Evolutionary conservation across 2,329 filamentous ascomycete species (phyloP), one percentile per base, ranked within the genome.

Genomic region (Diaporthe sp.): DNA sequence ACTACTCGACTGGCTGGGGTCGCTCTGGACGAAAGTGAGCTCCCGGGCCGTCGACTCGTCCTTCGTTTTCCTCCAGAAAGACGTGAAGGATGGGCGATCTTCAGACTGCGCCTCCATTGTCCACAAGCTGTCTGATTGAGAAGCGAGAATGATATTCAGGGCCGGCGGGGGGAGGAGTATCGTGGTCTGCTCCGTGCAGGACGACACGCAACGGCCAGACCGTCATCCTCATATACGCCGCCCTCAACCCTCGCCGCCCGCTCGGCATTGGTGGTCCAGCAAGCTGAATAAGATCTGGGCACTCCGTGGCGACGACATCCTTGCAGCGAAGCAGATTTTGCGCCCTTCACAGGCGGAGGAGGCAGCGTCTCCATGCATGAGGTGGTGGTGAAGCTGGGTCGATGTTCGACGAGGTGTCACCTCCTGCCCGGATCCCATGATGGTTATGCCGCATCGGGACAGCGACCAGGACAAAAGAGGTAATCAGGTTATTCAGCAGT

Each of bases 11-110:
- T 78, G 77, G 32, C 79, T 77, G 7, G 76, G 78, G 30, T 78
- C 78, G 51, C 79, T 81, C 55, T 80, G 78, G 44, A 85, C 82
- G 61, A 86, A 85, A 2, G 79, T 83, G 72, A 84, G 79, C 71
- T 77, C 80, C 72, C 79, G 81, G 55, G 77, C 79, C 10, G 80
- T 79, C 44, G 80, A 76, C 50, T 80, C 80, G 65, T 86, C 81
- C 78, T 86, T 87, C 25, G 82, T 83, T 58, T 82, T 83, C 77
- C 84, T 87, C 85, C 86, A 86, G 74, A 85, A 88, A 13, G 81
- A 78, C n/a, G 82, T 80, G 77, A 88, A 88, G n/a, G 86, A 86
- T 3, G 86, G 86, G 74, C 85, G 81, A 22, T 77, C 78, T 30
- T 53, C 75, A 2, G 76, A 76, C 25, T 78, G 68, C 61, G 37